Percentiles rank a stretch among this genome's conserved stretches.
Conservation (phyloP, 1,139 yeast genomes). For the Yamadazyma atlantica region DNA sequence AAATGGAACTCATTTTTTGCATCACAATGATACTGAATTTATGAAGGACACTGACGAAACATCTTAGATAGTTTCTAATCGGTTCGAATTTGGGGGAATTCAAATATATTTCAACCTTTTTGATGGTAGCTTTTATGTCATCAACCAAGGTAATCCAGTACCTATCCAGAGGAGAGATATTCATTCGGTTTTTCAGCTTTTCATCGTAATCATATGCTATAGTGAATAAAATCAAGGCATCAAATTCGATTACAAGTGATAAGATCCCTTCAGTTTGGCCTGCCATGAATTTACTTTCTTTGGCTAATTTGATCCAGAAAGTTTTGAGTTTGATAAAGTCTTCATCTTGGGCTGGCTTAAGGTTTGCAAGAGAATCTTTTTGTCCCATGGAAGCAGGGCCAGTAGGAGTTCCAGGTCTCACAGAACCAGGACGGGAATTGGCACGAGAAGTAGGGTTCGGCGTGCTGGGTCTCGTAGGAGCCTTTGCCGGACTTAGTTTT, state of each 20-base stretch:
- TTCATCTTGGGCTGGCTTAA: no score
- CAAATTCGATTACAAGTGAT: conserved; percentile 30
- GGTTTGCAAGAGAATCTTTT: no score
- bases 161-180: conserved; percentile 31
- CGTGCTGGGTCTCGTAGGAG: neutral
- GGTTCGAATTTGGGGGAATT: conserved; percentile 19
- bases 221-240: conserved; percentile 30
- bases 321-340: conserved; percentile 19
- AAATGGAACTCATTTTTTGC: conserved; percentile 28
- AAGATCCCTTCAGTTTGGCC: conserved; percentile 24
- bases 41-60: conserved; percentile 30
- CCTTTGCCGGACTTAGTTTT: conserved; percentile 1
- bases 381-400: neutral
- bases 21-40: conserved; percentile 24
- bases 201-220: conserved; percentile 39
- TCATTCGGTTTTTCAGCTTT: conserved; percentile 24
- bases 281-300: conserved; percentile 24
- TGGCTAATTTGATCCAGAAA: conserved; percentile 32
- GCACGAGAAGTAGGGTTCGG: neutral
- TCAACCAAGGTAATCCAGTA: conserved; percentile 33
- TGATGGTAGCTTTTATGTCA: conserved; percentile 26
- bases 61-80: conserved; percentile 22
- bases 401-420: neutral
- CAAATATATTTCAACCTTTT: conserved; percentile 18
- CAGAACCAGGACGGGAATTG: neutral